Conservation (phyloP, 202 grass and related monocot species). For the Brachypodium distachyon region DNA sequence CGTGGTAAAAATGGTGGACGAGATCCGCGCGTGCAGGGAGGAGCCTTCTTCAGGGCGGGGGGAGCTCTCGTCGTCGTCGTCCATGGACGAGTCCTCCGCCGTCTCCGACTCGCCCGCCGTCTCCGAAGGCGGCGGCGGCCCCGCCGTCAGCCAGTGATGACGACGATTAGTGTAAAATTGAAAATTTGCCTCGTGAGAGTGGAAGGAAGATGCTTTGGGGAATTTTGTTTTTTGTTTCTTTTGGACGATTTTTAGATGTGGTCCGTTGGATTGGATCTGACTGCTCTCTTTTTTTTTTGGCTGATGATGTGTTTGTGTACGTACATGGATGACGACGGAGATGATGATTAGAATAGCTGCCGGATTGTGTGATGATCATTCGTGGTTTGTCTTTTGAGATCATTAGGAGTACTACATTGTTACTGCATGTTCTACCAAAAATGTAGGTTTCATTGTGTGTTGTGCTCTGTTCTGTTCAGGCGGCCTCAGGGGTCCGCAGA, state of each 20-base stretch:
- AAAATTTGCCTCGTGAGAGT: no score
- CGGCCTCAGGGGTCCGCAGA: no score
- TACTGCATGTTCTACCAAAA: no score
- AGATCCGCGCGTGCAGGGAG: conserved; percentile 57
- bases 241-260: background rate
- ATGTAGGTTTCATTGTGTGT: no score
- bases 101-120: conserved; percentile 57
- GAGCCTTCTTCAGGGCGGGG: background rate
- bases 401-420: no score
- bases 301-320: background rate
- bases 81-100: background rate
- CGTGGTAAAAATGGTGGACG: conserved; percentile 85
- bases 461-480: no score
- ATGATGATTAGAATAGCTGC: background rate
- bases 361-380: background rate
- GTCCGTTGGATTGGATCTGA: background rate
- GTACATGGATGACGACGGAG: background rate
- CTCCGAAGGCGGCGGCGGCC: conserved; percentile 32
- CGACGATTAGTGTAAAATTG: no score
- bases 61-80: background rate
- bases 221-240: background rate
- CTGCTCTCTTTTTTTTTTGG: no score
- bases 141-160: conserved; percentile 54
- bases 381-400: background rate
- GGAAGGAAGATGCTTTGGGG: no score